A percentile compares a stretch with the other conserved stretches of the same genome.
Evolutionary conservation across 208 protist species (phyloP).

Genomic region (Balamuthia mandrillaris): DNA sequence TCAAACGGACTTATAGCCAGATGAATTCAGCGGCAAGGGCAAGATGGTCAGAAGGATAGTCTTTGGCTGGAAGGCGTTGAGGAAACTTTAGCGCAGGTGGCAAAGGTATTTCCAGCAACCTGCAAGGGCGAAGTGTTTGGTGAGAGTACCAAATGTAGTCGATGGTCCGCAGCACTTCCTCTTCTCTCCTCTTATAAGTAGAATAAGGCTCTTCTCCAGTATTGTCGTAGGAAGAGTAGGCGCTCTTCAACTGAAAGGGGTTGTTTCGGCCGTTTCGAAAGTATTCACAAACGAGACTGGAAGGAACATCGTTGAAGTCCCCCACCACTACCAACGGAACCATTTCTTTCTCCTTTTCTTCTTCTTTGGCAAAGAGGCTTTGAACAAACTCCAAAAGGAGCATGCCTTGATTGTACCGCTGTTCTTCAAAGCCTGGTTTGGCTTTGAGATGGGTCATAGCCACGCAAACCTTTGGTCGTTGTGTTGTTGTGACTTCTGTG

Average conservation of each 20-base stretch:
- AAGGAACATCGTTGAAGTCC: slow-evolving; percentile 2
- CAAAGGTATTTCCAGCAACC: not conserved
- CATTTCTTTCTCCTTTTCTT: not conserved
- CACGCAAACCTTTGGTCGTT: not conserved
- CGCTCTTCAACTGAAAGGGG: not conserved
- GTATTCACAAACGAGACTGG: not conserved
- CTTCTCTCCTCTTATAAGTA: not conserved
- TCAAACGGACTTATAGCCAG: not conserved
- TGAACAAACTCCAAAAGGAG: not conserved
- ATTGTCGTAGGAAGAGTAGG: not conserved
- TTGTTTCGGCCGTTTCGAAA: not conserved
- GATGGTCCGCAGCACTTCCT: not conserved
- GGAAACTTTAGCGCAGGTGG: not conserved
- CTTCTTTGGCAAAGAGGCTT: not conserved
- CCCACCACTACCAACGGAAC: not conserved
- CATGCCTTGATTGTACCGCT: not conserved
- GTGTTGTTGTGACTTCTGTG: not conserved
- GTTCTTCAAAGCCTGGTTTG: not conserved
- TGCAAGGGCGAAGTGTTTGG: not conserved
- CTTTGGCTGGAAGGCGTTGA: not conserved
- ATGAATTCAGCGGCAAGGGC: not conserved
- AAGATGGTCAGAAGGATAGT: not conserved
- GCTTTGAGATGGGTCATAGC: not conserved
- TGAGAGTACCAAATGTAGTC: not conserved
- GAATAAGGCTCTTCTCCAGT: not conserved